Base-by-base conservation (phyloP, 2,329 filamentous ascomycete species). In the Nigrospora sphaerica region DNA sequence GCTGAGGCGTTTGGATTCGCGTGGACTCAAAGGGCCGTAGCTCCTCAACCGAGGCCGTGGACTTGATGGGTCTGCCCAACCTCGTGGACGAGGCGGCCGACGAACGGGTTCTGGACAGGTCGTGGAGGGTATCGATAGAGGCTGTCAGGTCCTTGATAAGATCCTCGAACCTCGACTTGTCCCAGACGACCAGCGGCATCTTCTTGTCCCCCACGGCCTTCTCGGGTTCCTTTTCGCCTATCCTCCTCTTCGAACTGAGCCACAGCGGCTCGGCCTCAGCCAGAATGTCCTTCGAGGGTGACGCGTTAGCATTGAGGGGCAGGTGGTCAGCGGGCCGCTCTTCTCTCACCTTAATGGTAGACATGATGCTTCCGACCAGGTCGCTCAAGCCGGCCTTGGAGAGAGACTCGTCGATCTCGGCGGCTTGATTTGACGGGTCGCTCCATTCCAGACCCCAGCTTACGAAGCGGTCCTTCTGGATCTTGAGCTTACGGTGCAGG, bases 391-490 rank as follows among this genome's bases (percentile, higher is more conserved):
- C 87, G 44, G 84, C 83, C 61, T 85, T 83, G 56, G 85, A 86
- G 10, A 85, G 70, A 13, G 79, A 80, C 57, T 83, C 80, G 57
- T 85, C 81, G 51, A 91, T 90, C 62, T 87, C 81, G 57, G 80
- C 78, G 49, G 82, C 74, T 58, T 83, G 77, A 53, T 73, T 77
- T 14, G 45, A 45, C 28, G 83, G 81, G 61, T 90, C 86, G 46
- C 82, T 86, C 87, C 87, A 92, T 62, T 89, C 85, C 44, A 89
- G 70, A 0, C 86, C 87, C 87, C 87, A 92, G 49, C 81, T 85
- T 48, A 88, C 81, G 40, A 91, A 72, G 14, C 87, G 77, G 67
- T 90, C 85, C 62, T 88, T 88, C 57, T 91, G 87, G 54, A 90
- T 89, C 52, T 85, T 79, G 53, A 89, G 78, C 62, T 88, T 88